Conservation (phyloP, 208 protist genomes). For the Tritrichomonas musculus region DNA sequence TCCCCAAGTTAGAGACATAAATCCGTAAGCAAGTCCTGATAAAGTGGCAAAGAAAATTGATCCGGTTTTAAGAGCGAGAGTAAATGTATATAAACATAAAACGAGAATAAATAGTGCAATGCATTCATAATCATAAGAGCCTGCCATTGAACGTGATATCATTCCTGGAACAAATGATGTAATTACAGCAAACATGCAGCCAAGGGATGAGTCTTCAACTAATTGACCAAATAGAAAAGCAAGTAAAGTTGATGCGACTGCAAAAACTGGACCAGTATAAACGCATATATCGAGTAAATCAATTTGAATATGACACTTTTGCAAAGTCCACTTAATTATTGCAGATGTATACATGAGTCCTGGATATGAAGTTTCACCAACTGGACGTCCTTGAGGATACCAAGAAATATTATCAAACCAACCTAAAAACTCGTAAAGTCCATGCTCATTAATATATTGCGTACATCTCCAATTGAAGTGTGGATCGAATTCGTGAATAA, state of each 20-base stretch:
- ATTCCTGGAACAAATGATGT: not conserved
- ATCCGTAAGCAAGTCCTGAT: conserved; percentile 64
- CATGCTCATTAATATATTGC: conserved; percentile 68
- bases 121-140: conserved; percentile 95
- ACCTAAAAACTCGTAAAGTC: conserved; percentile 85
- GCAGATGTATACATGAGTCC: conserved; percentile 86
- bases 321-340: conserved; percentile 52
- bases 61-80: conserved; percentile 67
- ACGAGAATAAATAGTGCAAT: conserved; percentile 89
- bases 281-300: conserved; percentile 77
- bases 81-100: conserved; percentile 78
- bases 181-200: not conserved
- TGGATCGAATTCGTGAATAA: conserved; percentile 53
- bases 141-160: conserved; percentile 87
- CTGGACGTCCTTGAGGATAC: conserved; percentile 90
- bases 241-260: not conserved
- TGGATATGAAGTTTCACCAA: conserved; percentile 92
- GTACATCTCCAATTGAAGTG: conserved; percentile 69
- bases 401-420: conserved; percentile 94
- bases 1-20: conserved; percentile 81
- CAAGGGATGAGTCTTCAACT: not conserved
- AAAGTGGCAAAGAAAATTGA: conserved; percentile 63
- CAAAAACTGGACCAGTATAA: conserved; percentile 47
- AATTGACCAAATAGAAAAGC: not conserved
- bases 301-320: conserved; percentile 77